Evolutionary conservation across 495 filamentous ascomycete species (phyloP), one percentile per base, ranked within the genome.

Genomic region (Podospora conica): DNA sequence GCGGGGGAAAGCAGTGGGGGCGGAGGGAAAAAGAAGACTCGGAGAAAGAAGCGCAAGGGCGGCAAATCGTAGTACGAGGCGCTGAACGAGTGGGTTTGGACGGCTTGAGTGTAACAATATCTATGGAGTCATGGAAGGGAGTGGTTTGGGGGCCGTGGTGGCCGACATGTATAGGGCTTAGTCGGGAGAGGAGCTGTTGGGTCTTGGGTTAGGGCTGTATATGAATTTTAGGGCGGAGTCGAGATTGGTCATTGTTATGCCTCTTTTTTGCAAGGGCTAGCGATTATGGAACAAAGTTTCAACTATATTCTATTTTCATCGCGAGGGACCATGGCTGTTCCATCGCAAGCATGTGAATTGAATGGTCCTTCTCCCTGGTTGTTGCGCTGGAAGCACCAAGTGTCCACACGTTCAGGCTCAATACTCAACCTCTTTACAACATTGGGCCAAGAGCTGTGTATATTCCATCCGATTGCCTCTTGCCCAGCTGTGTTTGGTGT

Each of bases 41-140:
- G 72, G 59, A 73, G 77, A 68, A 82, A 79, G 73, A 81, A 76
- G 74, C 70, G 80, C 64, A 79, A 74, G 67, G 77, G 74, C 58
- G 73, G 71, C 71, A 80, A 72, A 61, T 78, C 74, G 18, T 77
- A 77, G 75, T 67, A 68, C 33, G 69, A 66, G 29, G 63, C 33
- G 65, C 67, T 73, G 70, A 58, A 66, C 31, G 68, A 71, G 68
- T 66, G 63, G 63, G 48, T 66, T 61, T 56, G 60, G 53, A 18
- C 40, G 15, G 40, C 2, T 48, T 54, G 48, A n/a, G 31, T 68
- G 65, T 68, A 71, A 27, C 6, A 53, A 22, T 65, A 67, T 55
- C n/a, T n/a, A n/a, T n/a, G n/a, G n/a, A n/a, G n/a, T n/a, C n/a
- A n/a, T n/a, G n/a, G n/a, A n/a, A n/a, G n/a, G n/a, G n/a, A n/a